Base-by-base conservation (phyloP, 139 green algal species). In the Tetradesmus lagerheimii region DNA sequence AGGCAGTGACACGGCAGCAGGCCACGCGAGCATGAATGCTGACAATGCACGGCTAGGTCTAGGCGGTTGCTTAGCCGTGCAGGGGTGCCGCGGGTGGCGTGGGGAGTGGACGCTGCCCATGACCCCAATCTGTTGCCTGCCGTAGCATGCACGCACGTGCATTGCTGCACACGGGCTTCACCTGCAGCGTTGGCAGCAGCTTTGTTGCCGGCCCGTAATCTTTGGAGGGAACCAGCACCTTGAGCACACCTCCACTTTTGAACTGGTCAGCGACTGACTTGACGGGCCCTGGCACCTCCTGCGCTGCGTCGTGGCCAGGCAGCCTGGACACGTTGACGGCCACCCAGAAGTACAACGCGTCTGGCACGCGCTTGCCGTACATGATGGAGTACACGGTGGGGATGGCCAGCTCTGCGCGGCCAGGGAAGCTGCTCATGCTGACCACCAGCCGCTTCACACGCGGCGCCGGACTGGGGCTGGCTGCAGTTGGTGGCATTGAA, bases 361-460 rank as follows among this genome's bases (percentile, higher is more conserved):
- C 64, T 35, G 64, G 64, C 64, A 37, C 25, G 64, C 64, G 64
- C 23, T 35, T 76, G 25, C 64, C 64, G 29, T 76, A 35, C 64
- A 76, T 76, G 29, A 76, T 76, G 29, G 64, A 76, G 64, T 76
- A 76, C 64, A 76, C 64, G 15, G 64, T 76, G 64, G 64, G 64
- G 64, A 35, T 35, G 20, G 27, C 64, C 27, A 76, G 37, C 29
- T 76, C 64, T 5, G 64, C 64, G 23, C 64, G 64, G 4, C 64
- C 64, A 16, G 64, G 64, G 64, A 76, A 76, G 64, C 64, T 76
- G 23, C 23, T 35, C 64, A 76, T 35, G 25, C 23, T 37, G 12
- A 76, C 64, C 25, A 76, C 64, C 15, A 76, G 64, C 4, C 64
- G 23, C 64, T 37, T 64, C 43, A 50, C 43, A 50, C 43, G 43